Evolutionary conservation across 768 basidiomycete genomes (phyloP).

Genomic region (Boletus reticulatus): DNA sequence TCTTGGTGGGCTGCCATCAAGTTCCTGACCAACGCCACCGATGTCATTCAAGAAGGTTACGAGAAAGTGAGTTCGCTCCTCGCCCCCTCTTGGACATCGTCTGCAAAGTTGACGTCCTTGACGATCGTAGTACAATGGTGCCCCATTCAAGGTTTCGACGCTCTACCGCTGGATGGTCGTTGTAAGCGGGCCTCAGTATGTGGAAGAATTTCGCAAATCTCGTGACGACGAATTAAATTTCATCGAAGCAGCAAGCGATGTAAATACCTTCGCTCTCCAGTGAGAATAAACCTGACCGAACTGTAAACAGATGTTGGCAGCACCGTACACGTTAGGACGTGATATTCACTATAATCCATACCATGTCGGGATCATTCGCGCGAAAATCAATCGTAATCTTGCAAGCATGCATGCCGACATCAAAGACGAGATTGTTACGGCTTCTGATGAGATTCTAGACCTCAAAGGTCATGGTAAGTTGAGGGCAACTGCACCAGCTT

Average conservation of each 20-base stretch:
- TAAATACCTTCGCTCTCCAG: background rate
- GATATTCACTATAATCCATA: constrained; percentile 30
- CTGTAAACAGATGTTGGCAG: constrained; percentile 32
- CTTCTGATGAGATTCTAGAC: constrained; percentile 39
- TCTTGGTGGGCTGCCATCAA: constrained; percentile 27
- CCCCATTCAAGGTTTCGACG: constrained; percentile 31
- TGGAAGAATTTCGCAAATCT: constrained; percentile 41
- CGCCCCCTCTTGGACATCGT: background rate
- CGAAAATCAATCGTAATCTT: constrained; percentile 39
- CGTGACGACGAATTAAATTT: constrained; percentile 40
- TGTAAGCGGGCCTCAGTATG: constrained; percentile 26
- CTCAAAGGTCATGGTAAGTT: constrained; percentile 16
- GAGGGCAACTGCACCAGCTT: too few relatives aligned
- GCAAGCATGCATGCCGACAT: constrained; percentile 37
- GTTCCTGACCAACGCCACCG: constrained; percentile 15
- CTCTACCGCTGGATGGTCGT: constrained; percentile 41
- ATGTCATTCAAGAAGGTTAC: constrained; percentile 34
- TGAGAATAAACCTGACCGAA: background rate
- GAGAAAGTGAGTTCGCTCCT: constrained; percentile 21
- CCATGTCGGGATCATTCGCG: constrained; percentile 31
- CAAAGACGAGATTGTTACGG: constrained; percentile 40
- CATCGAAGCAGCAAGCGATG: constrained; percentile 18
- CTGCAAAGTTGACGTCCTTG: background rate
- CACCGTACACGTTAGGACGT: constrained; percentile 36
- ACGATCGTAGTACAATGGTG: constrained; percentile 24